Base-by-base conservation (phyloP, 2,329 filamentous ascomycete species). In the Microascus cirrosus region DNA sequence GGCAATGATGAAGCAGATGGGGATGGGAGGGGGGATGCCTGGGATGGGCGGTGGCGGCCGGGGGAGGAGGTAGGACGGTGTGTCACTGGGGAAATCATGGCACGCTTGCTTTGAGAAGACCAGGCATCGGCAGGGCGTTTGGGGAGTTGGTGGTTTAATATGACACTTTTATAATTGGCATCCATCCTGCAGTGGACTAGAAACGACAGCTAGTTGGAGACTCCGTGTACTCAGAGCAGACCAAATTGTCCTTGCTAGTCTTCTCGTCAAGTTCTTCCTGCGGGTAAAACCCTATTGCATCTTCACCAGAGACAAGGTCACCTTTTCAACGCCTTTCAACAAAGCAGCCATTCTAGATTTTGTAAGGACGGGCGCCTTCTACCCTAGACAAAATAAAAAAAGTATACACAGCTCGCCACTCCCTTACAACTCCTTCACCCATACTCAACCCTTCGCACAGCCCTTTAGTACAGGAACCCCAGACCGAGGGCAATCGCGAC, bases 1-100 rank as follows among this genome's bases (percentile, higher is more conserved):
- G 69, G 86, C 87, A 63, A 90, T 94, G 88, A 80, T 89, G 87
- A 76, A 80, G 70, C 82, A 85, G 66, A 84, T 86, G 81, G 81
- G 81, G 25, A 83, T 85, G 79, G 80, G 81, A 8, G 39, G 39
- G n/a, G 68, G 68, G 1, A 68, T 69, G 65, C 63, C 65, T 1
- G 66, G 67, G 5, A 70, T 71, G 69, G 62, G 66, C 52, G 62
- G 67, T 61, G 45, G 45, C 22, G 20, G n/a, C n/a, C 45, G 11
- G 7, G n/a, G 45, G 45, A 50, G 45, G 45, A 22, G 45, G 45
- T 50, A 50, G 42, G 15, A 22, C 13, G 45, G n/a, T n/a, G 22
- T 6, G 12, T 50, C 3, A 7, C 8, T 6, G 22, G 6, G 20
- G 7, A 20, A 50, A 22, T 8, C n/a, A 22, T 22, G 45, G 13